A percentile compares a stretch with the other conserved stretches of the same genome.
Conservation (phyloP, 2,329 filamentous ascomycete species). For the Colletotrichum coccodes region DNA sequence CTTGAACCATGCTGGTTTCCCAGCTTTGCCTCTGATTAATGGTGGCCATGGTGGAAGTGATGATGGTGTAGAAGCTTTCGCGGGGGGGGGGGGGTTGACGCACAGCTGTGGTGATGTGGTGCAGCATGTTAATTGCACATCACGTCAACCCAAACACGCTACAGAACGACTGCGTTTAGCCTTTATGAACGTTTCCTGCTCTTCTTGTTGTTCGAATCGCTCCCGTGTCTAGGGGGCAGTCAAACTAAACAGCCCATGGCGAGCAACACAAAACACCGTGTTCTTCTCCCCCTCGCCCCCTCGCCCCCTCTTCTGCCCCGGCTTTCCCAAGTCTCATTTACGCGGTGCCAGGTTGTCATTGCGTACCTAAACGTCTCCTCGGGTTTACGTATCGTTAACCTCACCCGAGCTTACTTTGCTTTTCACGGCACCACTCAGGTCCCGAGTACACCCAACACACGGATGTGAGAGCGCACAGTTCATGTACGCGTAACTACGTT, state of each 20-base stretch:
- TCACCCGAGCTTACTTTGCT: neutral
- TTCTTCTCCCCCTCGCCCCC: no score
- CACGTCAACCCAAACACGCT: neutral
- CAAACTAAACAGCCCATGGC: neutral
- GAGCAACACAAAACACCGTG: neutral
- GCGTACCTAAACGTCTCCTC: neutral
- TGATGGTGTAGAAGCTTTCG: conserved; percentile 7
- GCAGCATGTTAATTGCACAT: conserved; percentile 1
- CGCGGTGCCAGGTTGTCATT: neutral
- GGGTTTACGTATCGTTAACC: neutral
- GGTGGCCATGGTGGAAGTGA: neutral
- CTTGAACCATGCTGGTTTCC: neutral
- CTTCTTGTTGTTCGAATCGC: neutral
- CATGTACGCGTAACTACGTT: conserved; percentile 23
- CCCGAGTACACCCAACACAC: conserved; percentile 2
- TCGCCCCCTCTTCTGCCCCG: neutral
- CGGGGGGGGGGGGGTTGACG: neutral
- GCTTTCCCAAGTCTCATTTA: neutral
- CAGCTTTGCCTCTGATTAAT: neutral
- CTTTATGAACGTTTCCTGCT: neutral
- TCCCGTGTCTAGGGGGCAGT: neutral
- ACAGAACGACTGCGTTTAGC: neutral
- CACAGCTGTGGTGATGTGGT: neutral
- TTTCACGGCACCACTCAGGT: neutral
- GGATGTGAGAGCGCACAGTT: conserved; percentile 11